These are phyloP conservation scores for Cardamine chenopodiifolia DNA, from an alignment of 345 rosid species.

Conservation along the genomic window DNA sequence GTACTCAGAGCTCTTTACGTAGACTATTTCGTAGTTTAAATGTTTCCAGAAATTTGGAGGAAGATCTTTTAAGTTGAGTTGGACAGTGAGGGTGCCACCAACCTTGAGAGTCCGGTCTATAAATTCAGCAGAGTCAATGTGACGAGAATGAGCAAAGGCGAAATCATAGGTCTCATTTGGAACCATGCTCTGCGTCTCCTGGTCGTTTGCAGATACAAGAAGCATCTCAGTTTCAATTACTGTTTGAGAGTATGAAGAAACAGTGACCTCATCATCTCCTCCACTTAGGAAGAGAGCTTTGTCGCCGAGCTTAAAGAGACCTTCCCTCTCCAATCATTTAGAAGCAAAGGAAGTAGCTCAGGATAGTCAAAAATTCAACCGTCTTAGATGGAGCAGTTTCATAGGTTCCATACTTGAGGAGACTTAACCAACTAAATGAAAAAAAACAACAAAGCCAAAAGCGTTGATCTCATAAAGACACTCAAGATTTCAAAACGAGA, in stretches of 20 bases:
- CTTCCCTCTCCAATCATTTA: conserved; percentile 62
- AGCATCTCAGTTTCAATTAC: conserved; percentile 44
- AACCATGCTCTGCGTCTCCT: conserved; percentile 47
- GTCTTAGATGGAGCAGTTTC: conserved; percentile 11
- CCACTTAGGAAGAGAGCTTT: conserved; percentile 50
- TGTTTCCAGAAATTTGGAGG: conserved; percentile 45
- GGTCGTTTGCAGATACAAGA: conserved; percentile 47
- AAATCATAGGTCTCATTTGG: conserved; percentile 51
- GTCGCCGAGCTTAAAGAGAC: conserved; percentile 48
- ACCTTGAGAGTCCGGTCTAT: conserved; percentile 62
- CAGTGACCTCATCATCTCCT: conserved; percentile 41
- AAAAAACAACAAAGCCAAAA: conserved; percentile 53
- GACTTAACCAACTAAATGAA: conserved; percentile 42
- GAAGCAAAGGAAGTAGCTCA: conserved; percentile 46
- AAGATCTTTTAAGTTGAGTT: conserved; percentile 40
- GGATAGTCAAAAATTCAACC: conserved; percentile 26
- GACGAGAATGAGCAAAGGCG: conserved; percentile 50
- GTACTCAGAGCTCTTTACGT: conserved; percentile 49
- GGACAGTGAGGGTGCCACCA: conserved; percentile 58
- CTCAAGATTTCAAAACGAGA: conserved; percentile 46
- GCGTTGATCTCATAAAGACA: conserved; percentile 46
- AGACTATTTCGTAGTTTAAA: conserved; percentile 54
- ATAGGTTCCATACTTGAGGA: conserved; percentile 27
- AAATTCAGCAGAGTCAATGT: conserved; percentile 43
- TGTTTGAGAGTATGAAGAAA: conserved; percentile 37